These are phyloP conservation scores for Streptanthus diversifolius DNA, from an alignment of 345 rosid genomes.

Conservation along the genomic window DNA sequence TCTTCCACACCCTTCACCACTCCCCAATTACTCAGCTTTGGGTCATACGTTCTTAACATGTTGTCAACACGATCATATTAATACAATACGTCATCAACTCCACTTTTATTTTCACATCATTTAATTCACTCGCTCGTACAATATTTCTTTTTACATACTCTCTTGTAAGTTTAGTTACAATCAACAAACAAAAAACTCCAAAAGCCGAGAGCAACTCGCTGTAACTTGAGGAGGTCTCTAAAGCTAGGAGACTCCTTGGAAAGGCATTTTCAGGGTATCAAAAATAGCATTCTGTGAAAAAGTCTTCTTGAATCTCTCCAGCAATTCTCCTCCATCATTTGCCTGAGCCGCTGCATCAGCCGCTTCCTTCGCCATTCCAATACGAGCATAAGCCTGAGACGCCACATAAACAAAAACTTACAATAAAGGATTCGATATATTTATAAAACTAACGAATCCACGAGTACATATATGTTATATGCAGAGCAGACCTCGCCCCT, in stretches of 20 bases:
- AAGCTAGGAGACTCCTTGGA: constrained; percentile 64
- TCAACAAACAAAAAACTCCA: constrained; percentile 14
- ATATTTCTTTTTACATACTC: constrained; percentile 11
- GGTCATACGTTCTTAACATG: background rate
- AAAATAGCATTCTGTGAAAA: constrained; percentile 86
- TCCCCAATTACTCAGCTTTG: background rate
- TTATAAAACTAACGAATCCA: background rate
- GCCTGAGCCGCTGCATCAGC: constrained; percentile 97
- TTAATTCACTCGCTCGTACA: background rate
- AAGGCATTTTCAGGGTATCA: constrained; percentile 80
- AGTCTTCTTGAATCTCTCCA: constrained; percentile 75
- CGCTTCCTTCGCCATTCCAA: constrained; percentile 98
- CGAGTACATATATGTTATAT: background rate
- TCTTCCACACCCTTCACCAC: background rate
- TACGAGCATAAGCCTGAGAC: constrained; percentile 79
- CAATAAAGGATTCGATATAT: background rate
- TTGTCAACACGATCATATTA: background rate
- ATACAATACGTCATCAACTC: background rate
- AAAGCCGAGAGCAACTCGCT: background rate
- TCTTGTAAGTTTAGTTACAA: constrained; percentile 20
- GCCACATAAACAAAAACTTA: background rate
- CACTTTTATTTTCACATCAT: constrained; percentile 3
- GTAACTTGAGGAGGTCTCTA: background rate
- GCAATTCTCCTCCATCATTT: constrained; percentile 93
- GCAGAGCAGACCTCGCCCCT: constrained; percentile 71